Evolutionary conservation across 345 rosid genomes (phyloP).

Genomic region (Salix viminalis): DNA sequence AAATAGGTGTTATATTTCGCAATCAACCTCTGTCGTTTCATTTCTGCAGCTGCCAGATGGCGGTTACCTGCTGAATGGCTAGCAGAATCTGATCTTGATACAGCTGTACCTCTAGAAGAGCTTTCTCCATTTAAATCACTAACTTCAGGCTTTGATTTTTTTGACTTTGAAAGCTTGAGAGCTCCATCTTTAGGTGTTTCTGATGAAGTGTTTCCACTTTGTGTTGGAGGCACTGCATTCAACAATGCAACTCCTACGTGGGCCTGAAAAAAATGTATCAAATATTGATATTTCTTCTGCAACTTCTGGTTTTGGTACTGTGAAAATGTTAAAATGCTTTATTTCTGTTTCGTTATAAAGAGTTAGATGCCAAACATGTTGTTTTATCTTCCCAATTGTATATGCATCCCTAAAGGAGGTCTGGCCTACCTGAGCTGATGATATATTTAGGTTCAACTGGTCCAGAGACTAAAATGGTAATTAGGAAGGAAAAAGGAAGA

Average conservation of each 20-base stretch:
- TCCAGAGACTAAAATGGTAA: background rate
- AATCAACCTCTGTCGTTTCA: constrained; percentile 73
- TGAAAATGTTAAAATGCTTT: too few species aligned
- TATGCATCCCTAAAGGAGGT: background rate
- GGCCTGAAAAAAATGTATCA: constrained; percentile 49
- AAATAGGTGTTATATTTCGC: too few species aligned
- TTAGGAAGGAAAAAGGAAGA: too few species aligned
- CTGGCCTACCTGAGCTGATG: background rate
- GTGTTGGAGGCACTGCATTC: constrained; percentile 59
- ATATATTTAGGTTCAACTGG: background rate
- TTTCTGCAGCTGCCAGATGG: constrained; percentile 70
- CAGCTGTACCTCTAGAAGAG: constrained; percentile 54
- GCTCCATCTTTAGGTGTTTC: constrained; percentile 59
- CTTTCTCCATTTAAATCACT: constrained; percentile 48
- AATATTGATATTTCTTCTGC: background rate
- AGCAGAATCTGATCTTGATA: constrained; percentile 37
- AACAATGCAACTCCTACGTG: constrained; percentile 97
- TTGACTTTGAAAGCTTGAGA: constrained; percentile 52
- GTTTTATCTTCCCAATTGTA: too few species aligned
- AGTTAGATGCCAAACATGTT: background rate
- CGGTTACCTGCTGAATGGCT: constrained; percentile 45
- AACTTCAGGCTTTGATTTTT: constrained; percentile 53
- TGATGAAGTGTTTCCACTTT: constrained; percentile 40
- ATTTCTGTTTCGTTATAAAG: too few species aligned
- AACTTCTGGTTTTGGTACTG: too few species aligned